Percentiles rank a stretch among this genome's conserved stretches.
These are phyloP conservation scores for Aaosphaeria pasadenensis DNA, from an alignment of 2,329 filamentous ascomycete genomes.

Conservation along the genomic window DNA sequence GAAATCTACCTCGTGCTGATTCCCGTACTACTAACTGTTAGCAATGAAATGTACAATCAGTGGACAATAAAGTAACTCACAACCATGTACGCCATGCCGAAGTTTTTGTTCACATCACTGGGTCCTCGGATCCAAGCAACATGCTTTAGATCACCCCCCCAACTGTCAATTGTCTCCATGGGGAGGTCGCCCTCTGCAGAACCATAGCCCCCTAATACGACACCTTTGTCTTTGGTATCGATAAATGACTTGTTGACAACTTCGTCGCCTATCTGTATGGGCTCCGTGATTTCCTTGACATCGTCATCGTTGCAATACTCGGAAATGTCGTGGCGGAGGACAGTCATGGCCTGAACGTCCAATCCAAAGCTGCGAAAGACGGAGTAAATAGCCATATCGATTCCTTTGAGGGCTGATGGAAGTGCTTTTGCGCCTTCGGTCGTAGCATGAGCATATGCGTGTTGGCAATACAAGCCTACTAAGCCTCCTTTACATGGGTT, in stretches of 20 bases:
- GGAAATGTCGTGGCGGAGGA: background rate
- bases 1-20: background rate
- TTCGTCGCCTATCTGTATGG: background rate
- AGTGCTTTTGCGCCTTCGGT: constrained; percentile 16
- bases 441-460: constrained; percentile 47
- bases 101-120: background rate
- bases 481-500: constrained; percentile 34
- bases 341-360: background rate
- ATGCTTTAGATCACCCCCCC: background rate
- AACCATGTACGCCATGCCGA: background rate
- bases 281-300: background rate
- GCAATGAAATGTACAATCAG: background rate
- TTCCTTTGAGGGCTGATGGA: constrained; percentile 44
- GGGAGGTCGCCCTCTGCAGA: background rate
- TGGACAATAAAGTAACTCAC: background rate
- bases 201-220: background rate
- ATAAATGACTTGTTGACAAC: background rate
- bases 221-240: background rate
- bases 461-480: constrained; percentile 46
- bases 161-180: background rate
- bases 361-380: constrained; percentile 12
- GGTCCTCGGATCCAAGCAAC: background rate
- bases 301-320: background rate
- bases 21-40: constrained; percentile 1
- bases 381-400: constrained; percentile 44